A percentile compares a stretch with the other conserved stretches of the same genome.
These are phyloP conservation scores for Mucor plumbeus DNA, from an alignment of 371 early-diverging fungal genomes.

Conservation along the genomic window DNA sequence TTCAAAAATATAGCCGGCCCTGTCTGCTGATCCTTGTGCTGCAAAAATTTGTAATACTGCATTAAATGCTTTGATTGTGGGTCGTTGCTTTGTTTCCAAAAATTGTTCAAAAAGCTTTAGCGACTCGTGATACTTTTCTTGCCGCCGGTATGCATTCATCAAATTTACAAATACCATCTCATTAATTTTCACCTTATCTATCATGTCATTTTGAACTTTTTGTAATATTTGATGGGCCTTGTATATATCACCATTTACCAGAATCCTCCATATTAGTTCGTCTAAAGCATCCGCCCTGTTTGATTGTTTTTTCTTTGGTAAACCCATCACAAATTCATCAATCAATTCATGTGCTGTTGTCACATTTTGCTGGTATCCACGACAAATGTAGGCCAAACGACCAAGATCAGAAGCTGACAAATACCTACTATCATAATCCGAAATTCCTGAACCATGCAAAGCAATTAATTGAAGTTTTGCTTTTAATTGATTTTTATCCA, in stretches of 20 bases:
- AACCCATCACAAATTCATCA: constrained; percentile 23
- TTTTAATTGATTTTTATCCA: constrained; percentile 29
- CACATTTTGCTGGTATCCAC: constrained; percentile 20
- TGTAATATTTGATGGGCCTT: constrained; percentile 27
- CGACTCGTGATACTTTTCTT: constrained; percentile 33
- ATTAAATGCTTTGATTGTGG: constrained; percentile 52
- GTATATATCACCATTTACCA: constrained; percentile 18
- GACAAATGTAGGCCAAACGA: constrained; percentile 35
- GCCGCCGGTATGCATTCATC: constrained; percentile 34
- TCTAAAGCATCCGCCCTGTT: constrained; percentile 33
- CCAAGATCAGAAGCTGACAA: constrained; percentile 31
- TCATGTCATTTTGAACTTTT: not conserved
- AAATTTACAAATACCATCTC: constrained; percentile 39
- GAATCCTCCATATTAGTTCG: constrained; percentile 34
- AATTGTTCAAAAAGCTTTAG: constrained; percentile 47
- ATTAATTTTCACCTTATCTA: constrained; percentile 15
- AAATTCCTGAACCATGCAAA: constrained; percentile 22
- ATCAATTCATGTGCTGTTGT: constrained; percentile 19
- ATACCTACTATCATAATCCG: constrained; percentile 25
- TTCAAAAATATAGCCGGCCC: constrained; percentile 41
- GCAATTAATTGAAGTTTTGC: constrained; percentile 33
- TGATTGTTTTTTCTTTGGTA: constrained; percentile 22
- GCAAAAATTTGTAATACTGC: constrained; percentile 51
- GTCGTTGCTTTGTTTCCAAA: constrained; percentile 37
- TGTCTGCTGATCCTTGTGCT: constrained; percentile 39